phyloP scores from a whole-genome alignment of 2,329 filamentous ascomycete species.

The Scorias spongiosa region DNA sequence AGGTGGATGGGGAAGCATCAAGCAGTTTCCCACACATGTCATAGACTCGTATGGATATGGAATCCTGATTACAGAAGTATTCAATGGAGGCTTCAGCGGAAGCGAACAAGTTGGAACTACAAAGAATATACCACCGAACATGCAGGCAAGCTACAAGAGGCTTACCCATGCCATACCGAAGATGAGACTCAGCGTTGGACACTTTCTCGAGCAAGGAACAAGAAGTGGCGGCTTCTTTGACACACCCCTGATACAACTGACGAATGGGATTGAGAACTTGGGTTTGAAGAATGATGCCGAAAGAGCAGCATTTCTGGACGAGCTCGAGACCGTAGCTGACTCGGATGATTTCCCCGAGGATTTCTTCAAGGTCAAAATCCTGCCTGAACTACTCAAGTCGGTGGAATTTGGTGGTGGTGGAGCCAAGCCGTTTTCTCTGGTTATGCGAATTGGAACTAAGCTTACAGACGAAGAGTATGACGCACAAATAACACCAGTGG shows the following conservation, averaged over 20 bases:
- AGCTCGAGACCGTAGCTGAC: constrained; percentile 56
- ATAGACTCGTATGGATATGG: constrained; percentile 82
- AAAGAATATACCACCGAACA: constrained; percentile 69
- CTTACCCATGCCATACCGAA: constrained; percentile 83
- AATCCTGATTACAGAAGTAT: constrained; percentile 73
- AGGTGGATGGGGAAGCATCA: constrained; percentile 82
- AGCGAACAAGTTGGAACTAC: constrained; percentile 71
- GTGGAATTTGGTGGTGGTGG: constrained; percentile 97
- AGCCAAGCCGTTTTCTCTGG: constrained; percentile 72
- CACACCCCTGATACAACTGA: constrained; percentile 78
- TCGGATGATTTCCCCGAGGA: constrained; percentile 94
- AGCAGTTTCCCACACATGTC: constrained; percentile 63
- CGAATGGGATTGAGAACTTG: constrained; percentile 82
- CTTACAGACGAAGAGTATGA: constrained; percentile 84
- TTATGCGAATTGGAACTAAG: constrained; percentile 82
- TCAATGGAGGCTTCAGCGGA: constrained; percentile 69
- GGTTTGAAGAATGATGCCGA: constrained; percentile 77
- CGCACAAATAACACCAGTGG: constrained; percentile 63
- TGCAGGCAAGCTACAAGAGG: constrained; percentile 85
- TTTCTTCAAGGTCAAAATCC: constrained; percentile 92
- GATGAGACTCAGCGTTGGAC: constrained; percentile 63
- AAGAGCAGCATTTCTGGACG: constrained; percentile 66
- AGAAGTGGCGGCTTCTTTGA: constrained; percentile 79
- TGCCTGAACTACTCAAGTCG: constrained; percentile 91
- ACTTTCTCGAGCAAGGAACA: constrained; percentile 81